Conservation (phyloP, 495 filamentous ascomycete genomes). For the Lasiosphaeria ovina region DNA sequence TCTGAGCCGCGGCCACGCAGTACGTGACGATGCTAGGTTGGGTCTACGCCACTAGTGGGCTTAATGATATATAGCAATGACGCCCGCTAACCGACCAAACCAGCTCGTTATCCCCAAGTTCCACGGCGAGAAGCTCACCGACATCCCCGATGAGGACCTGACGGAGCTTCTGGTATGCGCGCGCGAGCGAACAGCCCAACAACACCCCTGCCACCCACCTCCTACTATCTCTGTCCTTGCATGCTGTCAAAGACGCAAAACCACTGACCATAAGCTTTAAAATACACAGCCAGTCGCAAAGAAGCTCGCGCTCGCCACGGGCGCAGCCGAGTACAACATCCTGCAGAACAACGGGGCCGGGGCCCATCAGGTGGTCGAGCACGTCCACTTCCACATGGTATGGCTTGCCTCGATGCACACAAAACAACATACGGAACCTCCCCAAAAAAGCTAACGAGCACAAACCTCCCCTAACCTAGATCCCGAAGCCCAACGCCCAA, state of each 20-base stretch:
- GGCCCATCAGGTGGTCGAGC: conserved; percentile 93
- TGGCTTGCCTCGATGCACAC: no score
- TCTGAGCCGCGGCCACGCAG: conserved; percentile 77
- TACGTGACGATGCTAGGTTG: conserved; percentile 28
- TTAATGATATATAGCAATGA: not conserved
- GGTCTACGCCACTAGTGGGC: not conserved
- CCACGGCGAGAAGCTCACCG: conserved; percentile 88
- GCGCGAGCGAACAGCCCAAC: not conserved
- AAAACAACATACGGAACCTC: not conserved
- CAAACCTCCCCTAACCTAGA: conserved; percentile 62
- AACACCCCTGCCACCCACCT: not conserved
- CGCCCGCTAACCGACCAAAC: not conserved
- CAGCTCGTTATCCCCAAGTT: conserved; percentile 95
- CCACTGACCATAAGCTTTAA: not conserved
- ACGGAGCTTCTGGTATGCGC: conserved; percentile 70
- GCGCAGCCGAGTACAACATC: conserved; percentile 82
- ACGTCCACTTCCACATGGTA: conserved; percentile 91
- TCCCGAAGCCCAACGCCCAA: conserved; percentile 86
- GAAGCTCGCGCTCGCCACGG: conserved; percentile 74
- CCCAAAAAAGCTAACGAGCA: not conserved
- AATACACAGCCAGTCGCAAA: conserved; percentile 72
- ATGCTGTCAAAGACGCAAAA: not conserved
- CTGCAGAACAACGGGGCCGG: conserved; percentile 93
- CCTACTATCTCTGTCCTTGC: not conserved
- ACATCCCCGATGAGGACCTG: conserved; percentile 89